Base-by-base conservation (phyloP, 441 rosid species). In the Pelargonium exstipulatum region DNA sequence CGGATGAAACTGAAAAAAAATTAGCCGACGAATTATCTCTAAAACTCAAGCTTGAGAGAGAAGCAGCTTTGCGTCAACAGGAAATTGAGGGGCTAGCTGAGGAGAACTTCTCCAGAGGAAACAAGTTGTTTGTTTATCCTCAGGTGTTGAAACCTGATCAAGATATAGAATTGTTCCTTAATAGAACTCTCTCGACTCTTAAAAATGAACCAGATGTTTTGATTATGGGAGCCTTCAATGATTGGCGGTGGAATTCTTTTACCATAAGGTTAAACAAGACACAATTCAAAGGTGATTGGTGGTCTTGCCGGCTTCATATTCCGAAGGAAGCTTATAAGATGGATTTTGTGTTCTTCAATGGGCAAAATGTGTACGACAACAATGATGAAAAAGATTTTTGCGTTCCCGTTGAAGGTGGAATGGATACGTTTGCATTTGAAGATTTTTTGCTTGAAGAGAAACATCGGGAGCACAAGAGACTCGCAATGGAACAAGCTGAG, bases 221-320 rank as follows among this genome's bases (percentile, higher is more conserved):
- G 63, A 80, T 90, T 69, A 91, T 91, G 96, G 97, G 97, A 42
- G 94, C 96, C 46, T 95, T 95, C 68, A 95, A 95, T 76, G 91
- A 87, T 24, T 91, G 99, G 99, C 87, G 90, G 78, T 94, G 94
- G 94, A 89, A 86, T 71, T 87, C 92, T 61, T 94, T 94, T 71
- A 83, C 92, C 0, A 63, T 79, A 53, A 88, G 88, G 82, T 81
- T 90, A 77, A 87, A 83, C 71, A 85, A 84, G 81, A 80, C 89
- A 70, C 74, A 81, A 69, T 77, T 90, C 53, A 71, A 77, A 14
- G 85, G 87, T 74, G 96, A 91, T 73, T 95, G 96, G 97, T 89
- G 90, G 96, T 88, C 97, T 69, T 94, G 91, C 73, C 84, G 74
- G 66, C 69, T 91, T 75, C 94, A 86, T 81, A 81, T 88, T 74